Base-by-base conservation (phyloP, 108 stramenopile genomes). In the Nitzschia inconspicua region DNA sequence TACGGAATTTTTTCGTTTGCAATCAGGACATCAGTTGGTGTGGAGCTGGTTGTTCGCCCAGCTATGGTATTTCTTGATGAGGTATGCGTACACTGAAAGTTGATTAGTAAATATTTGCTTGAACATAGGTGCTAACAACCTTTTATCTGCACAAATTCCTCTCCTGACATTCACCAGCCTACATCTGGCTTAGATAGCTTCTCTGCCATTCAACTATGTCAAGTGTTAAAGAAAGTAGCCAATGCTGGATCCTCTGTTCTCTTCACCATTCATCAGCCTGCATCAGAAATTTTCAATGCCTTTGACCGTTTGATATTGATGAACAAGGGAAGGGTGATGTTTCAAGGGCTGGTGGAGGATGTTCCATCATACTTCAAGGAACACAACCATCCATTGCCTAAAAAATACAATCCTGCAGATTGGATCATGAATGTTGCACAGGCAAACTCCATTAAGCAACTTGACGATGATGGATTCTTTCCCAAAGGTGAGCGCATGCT, bases 201-300 rank as follows among this genome's bases (percentile, higher is more conserved):
- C 73, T 65, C 60, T 31, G 88, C 91, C 22, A 57, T 83, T 34
- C 57, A 75, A 42, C 44, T 89, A n/a, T 75, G 84, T 29, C 56
- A 68, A 26, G 63, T 84, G 26, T 66, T 90, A 34, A 66, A 78
- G 41, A 67, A 79, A 41, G 71, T 95, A 27, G 84, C 91, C 32
- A 72, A 72, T 39, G 77, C 80, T 13, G 77, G 84, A 27, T 34
- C 78, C 11, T 70, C 82, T 29, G 80, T 88, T 2, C 44, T 86
- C 10, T 81, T 85, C 34, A 84, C 85, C 13, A 85, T 92, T 46
- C 90, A 92, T 49, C 90, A 92, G 57, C 90, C 90, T 6, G 26
- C 77, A 13, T 77, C 82, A 7, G 84, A 59, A 44, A 76, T 86
- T 5, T 81, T 90, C 44, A 49, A 50, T 18, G 55, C 63, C 20